These are phyloP conservation scores for Cytauxzoon felis DNA, from an alignment of 169 alveolate genomes.

Conservation along the genomic window DNA sequence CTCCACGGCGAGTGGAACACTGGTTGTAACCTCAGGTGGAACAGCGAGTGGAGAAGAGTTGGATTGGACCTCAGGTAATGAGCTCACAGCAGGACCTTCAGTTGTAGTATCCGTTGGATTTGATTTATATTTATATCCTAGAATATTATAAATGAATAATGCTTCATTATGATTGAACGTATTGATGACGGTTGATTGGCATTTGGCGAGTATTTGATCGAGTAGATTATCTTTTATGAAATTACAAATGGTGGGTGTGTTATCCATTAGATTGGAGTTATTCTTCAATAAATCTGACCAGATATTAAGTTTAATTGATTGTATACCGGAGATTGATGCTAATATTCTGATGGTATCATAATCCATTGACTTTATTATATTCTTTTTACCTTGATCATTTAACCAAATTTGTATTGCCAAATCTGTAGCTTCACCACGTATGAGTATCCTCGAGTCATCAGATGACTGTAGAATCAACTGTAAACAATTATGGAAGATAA, in stretches of 20 bases:
- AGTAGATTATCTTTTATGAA: neutral
- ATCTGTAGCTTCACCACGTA: slow-evolving; percentile 50
- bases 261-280: neutral
- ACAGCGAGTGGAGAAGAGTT: too few species aligned
- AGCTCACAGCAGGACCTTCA: neutral
- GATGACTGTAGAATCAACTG: slow-evolving; percentile 47
- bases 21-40: too few species aligned
- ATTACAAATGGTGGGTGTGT: neutral
- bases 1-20: too few species aligned
- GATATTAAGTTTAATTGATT: slow-evolving; percentile 58
- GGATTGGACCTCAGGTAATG: too few species aligned
- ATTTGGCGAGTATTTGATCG: neutral
- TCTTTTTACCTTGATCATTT: slow-evolving; percentile 30
- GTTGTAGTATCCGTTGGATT: neutral
- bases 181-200: neutral
- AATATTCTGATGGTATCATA: slow-evolving; percentile 43
- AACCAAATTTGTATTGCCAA: slow-evolving; percentile 57
- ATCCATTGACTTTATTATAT: slow-evolving; percentile 17
- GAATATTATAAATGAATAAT: neutral
- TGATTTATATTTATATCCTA: neutral
- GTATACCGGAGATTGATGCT: slow-evolving; percentile 54
- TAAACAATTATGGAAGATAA: slow-evolving; percentile 36
- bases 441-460: slow-evolving; percentile 56
- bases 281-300: slow-evolving; percentile 49
- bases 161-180: neutral